Conservation (phyloP, 2,329 filamentous ascomycete genomes). For the Zymoseptoria tritici region DNA sequence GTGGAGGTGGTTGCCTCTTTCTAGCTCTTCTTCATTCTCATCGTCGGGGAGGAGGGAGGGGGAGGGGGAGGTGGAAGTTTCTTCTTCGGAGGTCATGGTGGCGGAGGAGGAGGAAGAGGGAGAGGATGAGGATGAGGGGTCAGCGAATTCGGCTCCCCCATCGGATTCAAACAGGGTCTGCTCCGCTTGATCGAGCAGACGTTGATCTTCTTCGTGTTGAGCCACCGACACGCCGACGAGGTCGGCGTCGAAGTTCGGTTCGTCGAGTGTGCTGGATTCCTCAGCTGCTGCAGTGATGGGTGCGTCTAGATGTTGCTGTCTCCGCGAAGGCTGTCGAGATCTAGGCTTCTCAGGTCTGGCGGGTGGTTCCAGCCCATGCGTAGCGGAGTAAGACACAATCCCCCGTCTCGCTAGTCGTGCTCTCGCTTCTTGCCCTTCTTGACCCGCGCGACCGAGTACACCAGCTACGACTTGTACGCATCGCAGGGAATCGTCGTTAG, state of each 20-base stretch:
- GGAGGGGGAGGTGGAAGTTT: not conserved
- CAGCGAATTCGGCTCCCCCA: not conserved
- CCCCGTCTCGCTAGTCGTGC: slow-evolving; percentile 56
- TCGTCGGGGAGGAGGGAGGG: not conserved
- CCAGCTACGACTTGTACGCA: slow-evolving; percentile 75
- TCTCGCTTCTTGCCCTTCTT: slow-evolving; percentile 65
- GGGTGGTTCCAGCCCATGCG: slow-evolving; percentile 22
- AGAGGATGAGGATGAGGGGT: not conserved
- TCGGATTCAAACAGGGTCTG: not conserved
- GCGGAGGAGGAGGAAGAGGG: not conserved
- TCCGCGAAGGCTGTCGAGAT: not conserved
- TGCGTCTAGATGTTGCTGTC: not conserved
- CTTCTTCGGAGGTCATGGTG: too few relatives aligned
- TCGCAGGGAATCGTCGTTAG: slow-evolving; percentile 92
- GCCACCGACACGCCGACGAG: slow-evolving; percentile 9
- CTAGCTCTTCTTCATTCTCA: not conserved
- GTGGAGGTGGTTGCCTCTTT: not conserved
- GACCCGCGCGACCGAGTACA: slow-evolving; percentile 74
- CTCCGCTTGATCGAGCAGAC: slow-evolving; percentile 1
- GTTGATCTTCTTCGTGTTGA: slow-evolving; percentile 13
- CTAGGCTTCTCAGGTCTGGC: not conserved
- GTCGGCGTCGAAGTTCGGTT: slow-evolving; percentile 7
- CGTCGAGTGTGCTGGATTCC: not conserved
- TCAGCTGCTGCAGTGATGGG: not conserved
- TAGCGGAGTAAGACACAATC: slow-evolving; percentile 50